Percentiles rank a stretch among this genome's conserved stretches.
These are phyloP conservation scores for Zygosaccharomyces siamensis DNA, from an alignment of 805 yeast genomes.

Conservation along the genomic window DNA sequence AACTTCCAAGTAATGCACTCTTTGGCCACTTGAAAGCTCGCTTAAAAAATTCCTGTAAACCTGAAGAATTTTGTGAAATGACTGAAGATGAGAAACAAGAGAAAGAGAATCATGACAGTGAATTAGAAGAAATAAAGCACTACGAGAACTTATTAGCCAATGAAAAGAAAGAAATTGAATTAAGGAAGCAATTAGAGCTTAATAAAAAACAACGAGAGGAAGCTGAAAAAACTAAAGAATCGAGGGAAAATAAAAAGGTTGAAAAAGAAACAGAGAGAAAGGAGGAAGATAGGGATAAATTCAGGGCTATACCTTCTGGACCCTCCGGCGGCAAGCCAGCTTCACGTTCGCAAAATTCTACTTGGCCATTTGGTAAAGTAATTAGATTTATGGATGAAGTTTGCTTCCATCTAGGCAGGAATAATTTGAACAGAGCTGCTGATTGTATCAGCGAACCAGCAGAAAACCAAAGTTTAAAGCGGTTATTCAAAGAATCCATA, in stretches of 20 bases:
- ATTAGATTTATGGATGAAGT: slow-evolving; percentile 22
- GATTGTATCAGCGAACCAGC: slow-evolving; percentile 15
- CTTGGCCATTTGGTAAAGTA: slow-evolving; percentile 19
- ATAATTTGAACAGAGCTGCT: slow-evolving; percentile 14
- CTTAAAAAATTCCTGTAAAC: slow-evolving; percentile 44
- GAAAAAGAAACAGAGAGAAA: slow-evolving; percentile 8
- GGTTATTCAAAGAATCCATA: slow-evolving; percentile 7
- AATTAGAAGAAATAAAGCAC: slow-evolving; percentile 20
- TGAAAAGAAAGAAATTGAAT: slow-evolving; percentile 24
- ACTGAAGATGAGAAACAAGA: slow-evolving; percentile 19
- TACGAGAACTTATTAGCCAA: slow-evolving; percentile 19
- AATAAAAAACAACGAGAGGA: slow-evolving; percentile 17
- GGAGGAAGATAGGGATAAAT: background rate
- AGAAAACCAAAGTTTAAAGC: slow-evolving; percentile 9
- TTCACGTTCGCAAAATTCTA: background rate
- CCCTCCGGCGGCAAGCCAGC: slow-evolving; percentile 6
- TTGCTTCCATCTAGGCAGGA: slow-evolving; percentile 12
- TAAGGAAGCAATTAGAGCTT: slow-evolving; percentile 21
- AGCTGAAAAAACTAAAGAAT: slow-evolving; percentile 9
- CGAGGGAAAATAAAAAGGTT: slow-evolving; percentile 2
- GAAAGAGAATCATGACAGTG: slow-evolving; percentile 10
- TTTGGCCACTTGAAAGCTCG: slow-evolving; percentile 60
- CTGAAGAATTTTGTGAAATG: slow-evolving; percentile 54
- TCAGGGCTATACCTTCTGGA: slow-evolving; percentile 1
- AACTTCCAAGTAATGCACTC: slow-evolving; percentile 68